A percentile compares a stretch with the other conserved stretches of the same genome.
Conservation (phyloP, 805 yeast genomes). For the Sugiyamaella valdiviana region DNA sequence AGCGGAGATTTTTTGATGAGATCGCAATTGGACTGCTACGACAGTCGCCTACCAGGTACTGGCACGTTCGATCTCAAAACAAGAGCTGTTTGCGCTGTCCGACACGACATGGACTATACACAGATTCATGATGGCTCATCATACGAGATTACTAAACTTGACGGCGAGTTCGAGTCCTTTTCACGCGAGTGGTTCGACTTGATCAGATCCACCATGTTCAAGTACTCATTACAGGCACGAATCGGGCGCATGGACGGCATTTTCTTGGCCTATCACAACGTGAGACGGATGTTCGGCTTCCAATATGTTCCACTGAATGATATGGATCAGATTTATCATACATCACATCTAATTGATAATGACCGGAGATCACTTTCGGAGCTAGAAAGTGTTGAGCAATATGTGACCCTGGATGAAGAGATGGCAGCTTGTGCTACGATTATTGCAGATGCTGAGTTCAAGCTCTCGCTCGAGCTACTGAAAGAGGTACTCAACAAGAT, state of each 20-base stretch:
- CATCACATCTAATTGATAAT: slow-evolving; percentile 10
- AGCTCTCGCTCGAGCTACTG: slow-evolving; percentile 50
- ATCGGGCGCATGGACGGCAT: slow-evolving; percentile 97
- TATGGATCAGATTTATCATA: slow-evolving; percentile 59
- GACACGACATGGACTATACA: slow-evolving; percentile 66
- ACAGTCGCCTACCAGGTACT: slow-evolving; percentile 71
- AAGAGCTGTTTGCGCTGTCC: slow-evolving; percentile 79
- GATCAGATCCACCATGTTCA: slow-evolving; percentile 66
- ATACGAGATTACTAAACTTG: slow-evolving; percentile 56
- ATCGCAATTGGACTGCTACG: slow-evolving; percentile 85
- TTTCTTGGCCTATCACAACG: slow-evolving; percentile 84
- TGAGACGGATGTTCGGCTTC: slow-evolving; percentile 76
- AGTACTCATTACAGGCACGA: slow-evolving; percentile 85
- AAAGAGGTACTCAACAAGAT: slow-evolving; percentile 40
- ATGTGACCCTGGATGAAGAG: slow-evolving; percentile 15
- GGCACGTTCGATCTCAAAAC: slow-evolving; percentile 92
- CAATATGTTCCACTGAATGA: slow-evolving; percentile 74
- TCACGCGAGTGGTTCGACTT: slow-evolving; percentile 75
- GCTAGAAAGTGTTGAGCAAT: not conserved
- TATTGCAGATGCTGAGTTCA: slow-evolving; percentile 66
- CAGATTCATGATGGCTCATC: slow-evolving; percentile 52
- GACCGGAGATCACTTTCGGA: not conserved
- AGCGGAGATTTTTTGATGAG: slow-evolving; percentile 69
- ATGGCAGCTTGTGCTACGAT: slow-evolving; percentile 33
- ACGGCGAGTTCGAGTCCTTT: slow-evolving; percentile 72